Conservation (phyloP, 805 yeast species). For the Ogataea kodamae region DNA sequence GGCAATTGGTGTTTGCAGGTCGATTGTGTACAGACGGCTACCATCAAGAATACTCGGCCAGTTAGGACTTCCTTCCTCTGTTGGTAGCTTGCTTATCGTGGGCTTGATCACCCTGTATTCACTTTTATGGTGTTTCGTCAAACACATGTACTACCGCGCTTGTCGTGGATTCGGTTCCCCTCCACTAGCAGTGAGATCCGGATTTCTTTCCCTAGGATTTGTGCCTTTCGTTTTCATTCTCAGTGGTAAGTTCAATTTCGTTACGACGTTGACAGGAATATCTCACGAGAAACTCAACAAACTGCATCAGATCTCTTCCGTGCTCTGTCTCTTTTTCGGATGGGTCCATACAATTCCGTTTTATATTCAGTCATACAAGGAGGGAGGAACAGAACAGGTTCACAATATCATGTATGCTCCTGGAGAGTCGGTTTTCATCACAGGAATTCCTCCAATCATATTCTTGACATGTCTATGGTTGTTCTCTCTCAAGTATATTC, state of each 20-base stretch:
- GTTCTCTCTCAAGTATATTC: constrained; percentile 38
- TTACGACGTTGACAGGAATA: constrained; percentile 48
- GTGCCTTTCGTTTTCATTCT: constrained; percentile 48
- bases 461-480: constrained; percentile 42
- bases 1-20: constrained; percentile 30
- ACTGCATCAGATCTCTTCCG: constrained; percentile 47
- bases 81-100: constrained; percentile 36
- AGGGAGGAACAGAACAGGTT: constrained; percentile 45
- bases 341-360: constrained; percentile 52
- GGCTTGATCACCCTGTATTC: constrained; percentile 33
- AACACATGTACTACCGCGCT: constrained; percentile 48
- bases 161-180: constrained; percentile 57
- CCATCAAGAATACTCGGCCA: constrained; percentile 33
- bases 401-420: constrained; percentile 24
- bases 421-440: constrained; percentile 26
- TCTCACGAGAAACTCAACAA: constrained; percentile 53
- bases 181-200: constrained; percentile 54
- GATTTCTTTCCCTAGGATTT: constrained; percentile 46
- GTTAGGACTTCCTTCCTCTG: constrained; percentile 37
- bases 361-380: constrained; percentile 39
- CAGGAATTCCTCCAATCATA: constrained; percentile 50
- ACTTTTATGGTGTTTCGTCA: constrained; percentile 36
- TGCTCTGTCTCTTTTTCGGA: constrained; percentile 40
- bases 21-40: constrained; percentile 32
- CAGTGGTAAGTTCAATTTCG: constrained; percentile 51